Evolutionary conservation across 2,329 filamentous ascomycete genomes (phyloP), one percentile per base, ranked within the genome.

Genomic region (Pseudophaeomoniella oleicola): DNA sequence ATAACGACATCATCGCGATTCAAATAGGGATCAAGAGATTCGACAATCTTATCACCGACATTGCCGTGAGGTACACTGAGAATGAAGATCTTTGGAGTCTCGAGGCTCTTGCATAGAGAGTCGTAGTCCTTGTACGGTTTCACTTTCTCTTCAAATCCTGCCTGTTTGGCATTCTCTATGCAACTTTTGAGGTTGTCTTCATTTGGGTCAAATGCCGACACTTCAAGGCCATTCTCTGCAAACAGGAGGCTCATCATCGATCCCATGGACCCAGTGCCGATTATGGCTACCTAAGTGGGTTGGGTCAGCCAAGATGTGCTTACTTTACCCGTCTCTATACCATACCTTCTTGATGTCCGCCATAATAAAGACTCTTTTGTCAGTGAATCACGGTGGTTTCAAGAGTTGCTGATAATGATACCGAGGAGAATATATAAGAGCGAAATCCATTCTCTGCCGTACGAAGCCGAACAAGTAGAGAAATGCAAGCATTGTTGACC

Each of bases 1-100:
- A 83, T 63, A 37, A 83, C 72, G 36, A 82, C 72, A 49, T 83
- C 78, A 11, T 71, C 72, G 32, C 60, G 59, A 13, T 66, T 62
- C 3, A 83, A 57, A 41, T 71, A 42, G 14, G 40, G 44, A 10
- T 30, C 37, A 3, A 51, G 39, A 3, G 44, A 45, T 17, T 61
- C 52, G 6, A 63, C 45, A 16, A 56, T 55, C n/a, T 51, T 49
- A 43, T 63, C 59, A 4, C 54, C 57, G 3, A 56, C 52, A 9
- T 41, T 45, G 19, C 62, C 61, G 22, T 72, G 67, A 1, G 69
- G 67, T 4, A 71, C 53, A 19, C 62, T 67, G 51, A 72, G 69
- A 38, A 72, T 50, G 39, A 73, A 60, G 4, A 71, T 52, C 43
- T 64, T 68, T 12, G 66, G 66, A 2, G 51, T 54, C 33, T 56